Evolutionary conservation across 768 basidiomycete species (phyloP), one percentile per base, ranked within the genome.

Genomic region (Hericium coralloides): DNA sequence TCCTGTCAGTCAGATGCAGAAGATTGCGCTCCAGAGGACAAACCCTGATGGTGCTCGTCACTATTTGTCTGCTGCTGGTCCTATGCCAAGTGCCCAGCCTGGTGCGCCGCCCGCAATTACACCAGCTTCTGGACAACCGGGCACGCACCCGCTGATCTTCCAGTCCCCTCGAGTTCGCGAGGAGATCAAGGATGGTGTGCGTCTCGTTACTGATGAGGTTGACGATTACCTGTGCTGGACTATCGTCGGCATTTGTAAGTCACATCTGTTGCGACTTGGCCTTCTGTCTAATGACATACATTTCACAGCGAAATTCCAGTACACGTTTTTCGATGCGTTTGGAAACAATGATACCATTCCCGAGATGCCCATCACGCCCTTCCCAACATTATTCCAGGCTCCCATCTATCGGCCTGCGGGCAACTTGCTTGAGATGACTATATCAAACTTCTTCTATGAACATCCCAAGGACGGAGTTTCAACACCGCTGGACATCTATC

Each of bases 201-300:
- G 81, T 55, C 72, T 83, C 36, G 81, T 91, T 55, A 86, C 83
- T 22, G 93, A 95, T 64, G 89, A 92, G 70, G 90, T 97, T 6
- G 93, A 97, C 67, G 94, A 97, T 67, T 95, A 92, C 75, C 74
- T 95, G 57, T 92, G 90, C 66, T 97, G 94, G 94, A 92, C 92
- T 12, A 94, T 97, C 63, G 92, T 93, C 61, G 92, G 94, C 39
- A 94, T 95, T 53, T 92, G 94, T 94, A 72, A 70, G 88, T 74
- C 59, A 65, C 20, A 20, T 51, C 38, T 51, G 52, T 43, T 20
- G 58, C 50, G 58, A 55, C 50, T 31, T 31, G 31, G 7, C 31
- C 7, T 31, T 31, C 31, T 31, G 31, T 31, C 31, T 31, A 31
- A 60, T 64, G 49, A 72, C 63, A 53, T 22, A 39, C 31, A 55